Evolutionary conservation across 208 protist genomes (phyloP).

Genomic region (Crithidia mellificae): DNA sequence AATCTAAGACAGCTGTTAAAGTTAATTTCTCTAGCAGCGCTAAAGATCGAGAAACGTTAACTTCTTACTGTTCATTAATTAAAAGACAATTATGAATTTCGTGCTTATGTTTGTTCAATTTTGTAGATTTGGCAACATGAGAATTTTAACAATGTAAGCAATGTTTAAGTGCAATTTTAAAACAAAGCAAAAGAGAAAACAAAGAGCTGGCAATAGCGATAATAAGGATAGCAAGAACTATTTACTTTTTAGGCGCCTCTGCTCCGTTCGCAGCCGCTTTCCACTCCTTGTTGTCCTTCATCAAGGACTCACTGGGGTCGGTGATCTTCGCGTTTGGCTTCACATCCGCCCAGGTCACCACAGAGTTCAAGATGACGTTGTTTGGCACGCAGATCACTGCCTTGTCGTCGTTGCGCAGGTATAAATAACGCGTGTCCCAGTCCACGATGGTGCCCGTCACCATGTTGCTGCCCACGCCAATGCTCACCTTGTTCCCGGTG

Average conservation of each 20-base stretch:
- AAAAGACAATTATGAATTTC: too few species aligned
- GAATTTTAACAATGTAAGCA: too few species aligned
- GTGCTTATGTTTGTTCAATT: too few species aligned
- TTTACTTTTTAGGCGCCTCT: not conserved
- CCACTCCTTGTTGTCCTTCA: slow-evolving; percentile 37
- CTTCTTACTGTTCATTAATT: too few species aligned
- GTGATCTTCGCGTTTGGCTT: not conserved
- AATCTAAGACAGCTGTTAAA: too few species aligned
- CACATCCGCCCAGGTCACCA: slow-evolving; percentile 55
- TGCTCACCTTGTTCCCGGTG: slow-evolving; percentile 60
- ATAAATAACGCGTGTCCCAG: slow-evolving; percentile 85
- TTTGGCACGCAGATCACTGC: slow-evolving; percentile 68
- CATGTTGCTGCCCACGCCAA: slow-evolving; percentile 48
- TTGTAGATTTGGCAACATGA: too few species aligned
- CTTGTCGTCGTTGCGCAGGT: slow-evolving; percentile 57
- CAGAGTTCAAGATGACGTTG: slow-evolving; percentile 75
- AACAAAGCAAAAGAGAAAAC: too few species aligned
- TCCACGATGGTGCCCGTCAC: slow-evolving; percentile 59
- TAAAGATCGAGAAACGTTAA: too few species aligned
- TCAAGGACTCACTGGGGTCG: not conserved
- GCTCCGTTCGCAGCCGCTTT: slow-evolving; percentile 27
- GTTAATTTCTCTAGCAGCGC: too few species aligned
- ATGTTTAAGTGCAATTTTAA: too few species aligned
- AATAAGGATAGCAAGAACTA: too few species aligned
- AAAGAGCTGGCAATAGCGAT: too few species aligned